Evolutionary conservation across 2,329 filamentous ascomycete species (phyloP).

Genomic region (Arthrobotrys entomopaga): DNA sequence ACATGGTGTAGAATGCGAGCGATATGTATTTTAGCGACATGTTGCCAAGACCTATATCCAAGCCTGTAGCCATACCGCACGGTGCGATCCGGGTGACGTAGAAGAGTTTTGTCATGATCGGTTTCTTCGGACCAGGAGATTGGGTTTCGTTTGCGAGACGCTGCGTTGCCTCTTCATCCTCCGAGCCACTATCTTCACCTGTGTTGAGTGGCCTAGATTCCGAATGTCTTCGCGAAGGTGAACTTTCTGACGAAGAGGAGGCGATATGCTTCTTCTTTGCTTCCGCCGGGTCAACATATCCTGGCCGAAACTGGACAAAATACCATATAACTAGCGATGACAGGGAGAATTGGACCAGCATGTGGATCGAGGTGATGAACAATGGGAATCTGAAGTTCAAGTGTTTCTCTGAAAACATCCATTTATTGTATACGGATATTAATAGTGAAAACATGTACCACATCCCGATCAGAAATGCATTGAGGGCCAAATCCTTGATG

Average conservation of each 20-base stretch:
- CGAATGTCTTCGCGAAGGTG: slow-evolving; percentile 67
- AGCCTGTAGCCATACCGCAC: slow-evolving; percentile 88
- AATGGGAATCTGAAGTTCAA: slow-evolving; percentile 93
- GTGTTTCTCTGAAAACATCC: slow-evolving; percentile 92
- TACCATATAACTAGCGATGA: slow-evolving; percentile 81
- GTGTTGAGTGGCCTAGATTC: slow-evolving; percentile 61
- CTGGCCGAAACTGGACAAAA: slow-evolving; percentile 82
- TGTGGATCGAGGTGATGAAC: slow-evolving; percentile 94
- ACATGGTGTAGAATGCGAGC: slow-evolving; percentile 93
- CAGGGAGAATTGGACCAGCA: slow-evolving; percentile 90
- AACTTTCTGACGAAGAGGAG: slow-evolving; percentile 66
- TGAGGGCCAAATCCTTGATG: slow-evolving; percentile 74
- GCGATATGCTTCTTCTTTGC: slow-evolving; percentile 60
- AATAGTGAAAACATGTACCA: slow-evolving; percentile 94
- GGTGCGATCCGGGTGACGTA: slow-evolving; percentile 92
- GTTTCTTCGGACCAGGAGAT: slow-evolving; percentile 55
- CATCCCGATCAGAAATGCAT: slow-evolving; percentile 80
- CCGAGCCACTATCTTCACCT: slow-evolving; percentile 38
- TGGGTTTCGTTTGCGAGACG: slow-evolving; percentile 54
- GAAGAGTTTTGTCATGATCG: slow-evolving; percentile 86
- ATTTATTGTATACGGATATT: slow-evolving; percentile 98
- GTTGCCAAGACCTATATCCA: slow-evolving; percentile 96
- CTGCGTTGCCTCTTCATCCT: slow-evolving; percentile 56
- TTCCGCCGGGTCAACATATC: slow-evolving; percentile 57
- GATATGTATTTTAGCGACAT: slow-evolving; percentile 96